Evolutionary conservation across 2,329 filamentous ascomycete genomes (phyloP), one percentile per base, ranked within the genome.

Genomic region (Fusarium zealandicum): DNA sequence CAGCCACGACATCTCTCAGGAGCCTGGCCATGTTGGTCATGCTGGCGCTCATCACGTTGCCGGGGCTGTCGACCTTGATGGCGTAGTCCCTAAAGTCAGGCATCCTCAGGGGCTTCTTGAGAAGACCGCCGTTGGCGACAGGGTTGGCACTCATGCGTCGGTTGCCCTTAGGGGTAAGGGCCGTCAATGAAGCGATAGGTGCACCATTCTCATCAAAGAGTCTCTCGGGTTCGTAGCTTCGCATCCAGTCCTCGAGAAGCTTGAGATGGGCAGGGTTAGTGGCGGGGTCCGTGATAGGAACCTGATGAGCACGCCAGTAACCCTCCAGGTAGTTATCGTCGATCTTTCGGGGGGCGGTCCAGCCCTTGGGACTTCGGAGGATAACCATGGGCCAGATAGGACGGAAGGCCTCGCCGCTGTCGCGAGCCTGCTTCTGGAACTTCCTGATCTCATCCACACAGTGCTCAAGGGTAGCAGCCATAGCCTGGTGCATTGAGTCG

Each of bases 361-460:
- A 93, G 51, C 90, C 90, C 76, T 93, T 92, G 48, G 90, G 90
- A 28, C 83, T 89, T 65, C 90, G 84, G 28, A 93, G 84, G 31
- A 93, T 75, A 49, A 93, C 85, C 88, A 93, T 90, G 36, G 90
- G 90, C 90, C 90, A 93, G 59, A 78, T 80, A 13, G 89, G 88
- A 31, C 89, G 82, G 75, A 87, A 85, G 3, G 87, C 81, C 69
- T 89, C 87, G 57, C 86, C 85, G 0, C 84, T 85, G 3, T 89
- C 84, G 37, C 90, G 85, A 17, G 88, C 88, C 70, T 90, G 75
- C 72, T 90, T 88, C 72, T 92, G 89, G 67, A 84, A 84, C 54
- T 80, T 78, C 49, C 76, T 79, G 69, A 93, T 93, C 68, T 92
- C 86, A 13, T 79, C 72, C 14, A 93, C 84, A 67, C 87, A 90